Base-by-base conservation (phyloP, 768 basidiomycete species). In the Tricholoma bakamatsutake region DNA sequence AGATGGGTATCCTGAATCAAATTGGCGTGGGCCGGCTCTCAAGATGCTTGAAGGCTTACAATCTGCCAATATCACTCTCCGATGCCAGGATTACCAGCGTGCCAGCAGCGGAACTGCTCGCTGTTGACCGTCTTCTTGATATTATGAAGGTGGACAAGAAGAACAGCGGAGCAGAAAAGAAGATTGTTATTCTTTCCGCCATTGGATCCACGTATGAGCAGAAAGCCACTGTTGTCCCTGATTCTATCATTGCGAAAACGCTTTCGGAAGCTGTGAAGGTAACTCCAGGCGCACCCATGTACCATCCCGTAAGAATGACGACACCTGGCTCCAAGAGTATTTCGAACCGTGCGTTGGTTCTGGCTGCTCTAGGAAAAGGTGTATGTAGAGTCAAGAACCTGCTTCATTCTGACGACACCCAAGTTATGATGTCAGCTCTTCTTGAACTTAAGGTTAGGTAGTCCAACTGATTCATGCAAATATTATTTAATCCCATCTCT, bases 61-160 rank as follows among this genome's bases (percentile, higher is more conserved):
- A 92, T 60, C 83, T 98, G 7, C 97, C 97, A 7, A 80, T 91
- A 7, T 84, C 90, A 0, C 66, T 97, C 46, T 70, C 80, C 8
- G 93, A 98, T 63, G 81, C 93, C 18, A 78, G 87, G 43, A 91
- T 96, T 61, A 74, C 84, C 8, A 80, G 76, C 52, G 73, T 93
- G 1, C 87, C 91, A 1, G 77, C 83, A 2, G 81, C 90, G 4
- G 80, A 83, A 58, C 75, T 78, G 48, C 81, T 98, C 55, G 85
- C 85, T 13, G 86, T 95, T 53, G 84, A 90, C 50, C 80, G 83
- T 13, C 77, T 99, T 10, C 79, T 98, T 39, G 92, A 97, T 68
- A 88, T 96, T 66, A 98, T 98, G 96, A 82, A 79, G 57, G 82
- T 96, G 58, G 95, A 99, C 79, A 99, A 99, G 78, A 98, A 99